A percentile compares a stretch with the other conserved stretches of the same genome.
Evolutionary conservation across 2,329 filamentous ascomycete genomes (phyloP).

Genomic region (Emergomyces orientalis): DNA sequence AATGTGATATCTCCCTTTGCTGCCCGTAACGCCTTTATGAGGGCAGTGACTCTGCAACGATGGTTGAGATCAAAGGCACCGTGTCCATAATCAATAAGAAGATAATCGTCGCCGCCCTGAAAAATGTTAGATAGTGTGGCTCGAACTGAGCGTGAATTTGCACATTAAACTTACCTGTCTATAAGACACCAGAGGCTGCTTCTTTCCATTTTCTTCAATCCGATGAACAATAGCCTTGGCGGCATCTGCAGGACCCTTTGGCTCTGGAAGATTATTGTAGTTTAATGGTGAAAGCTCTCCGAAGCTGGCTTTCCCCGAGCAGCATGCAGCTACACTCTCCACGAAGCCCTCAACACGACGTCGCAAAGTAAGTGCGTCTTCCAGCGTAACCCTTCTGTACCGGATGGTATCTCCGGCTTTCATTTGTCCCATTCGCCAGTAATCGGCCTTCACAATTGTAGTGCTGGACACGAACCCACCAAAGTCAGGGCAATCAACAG

Average conservation of each 20-base stretch:
- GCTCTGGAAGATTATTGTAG: slow-evolving; percentile 17
- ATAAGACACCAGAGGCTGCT: slow-evolving; percentile 35
- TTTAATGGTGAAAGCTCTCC: slow-evolving; percentile 26
- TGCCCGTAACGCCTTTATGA: slow-evolving; percentile 41
- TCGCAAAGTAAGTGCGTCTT: slow-evolving; percentile 42
- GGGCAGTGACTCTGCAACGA: slow-evolving; percentile 46
- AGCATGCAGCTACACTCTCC: slow-evolving; percentile 32
- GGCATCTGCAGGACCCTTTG: slow-evolving; percentile 13
- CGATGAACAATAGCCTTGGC: slow-evolving; percentile 28
- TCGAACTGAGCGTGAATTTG: background rate
- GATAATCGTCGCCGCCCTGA: slow-evolving; percentile 42
- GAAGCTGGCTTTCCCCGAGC: slow-evolving; percentile 27
- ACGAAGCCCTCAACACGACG: slow-evolving; percentile 40
- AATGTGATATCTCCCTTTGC: slow-evolving; percentile 28
- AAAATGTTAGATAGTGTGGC: slow-evolving; percentile 22
- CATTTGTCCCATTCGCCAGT: slow-evolving; percentile 54
- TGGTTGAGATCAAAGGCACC: slow-evolving; percentile 50
- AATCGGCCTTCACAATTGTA: slow-evolving; percentile 49
- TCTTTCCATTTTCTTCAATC: slow-evolving; percentile 25
- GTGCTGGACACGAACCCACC: slow-evolving; percentile 51
- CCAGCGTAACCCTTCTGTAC: slow-evolving; percentile 44
- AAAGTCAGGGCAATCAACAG: slow-evolving; percentile 51
- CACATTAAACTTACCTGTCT: slow-evolving; percentile 25
- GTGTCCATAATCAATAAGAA: slow-evolving; percentile 51
- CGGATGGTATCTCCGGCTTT: slow-evolving; percentile 49